A percentile compares a stretch with the other conserved stretches of the same genome.
Conservation (phyloP, 23 red algal genomes). For the Chondrus crispus region DNA sequence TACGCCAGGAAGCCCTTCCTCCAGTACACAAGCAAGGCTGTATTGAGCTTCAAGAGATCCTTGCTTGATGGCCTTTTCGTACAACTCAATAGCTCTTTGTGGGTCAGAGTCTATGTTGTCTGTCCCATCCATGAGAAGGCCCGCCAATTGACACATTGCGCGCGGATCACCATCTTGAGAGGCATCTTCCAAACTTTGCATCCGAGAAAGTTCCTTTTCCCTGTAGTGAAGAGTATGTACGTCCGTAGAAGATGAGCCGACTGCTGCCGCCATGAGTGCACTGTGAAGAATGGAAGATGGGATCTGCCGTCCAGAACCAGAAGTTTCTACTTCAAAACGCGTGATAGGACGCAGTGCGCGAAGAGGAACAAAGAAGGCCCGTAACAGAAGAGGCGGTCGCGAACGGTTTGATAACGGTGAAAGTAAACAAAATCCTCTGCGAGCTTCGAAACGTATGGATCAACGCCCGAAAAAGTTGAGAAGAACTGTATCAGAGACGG, state of each 20-base stretch:
- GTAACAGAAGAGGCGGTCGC: too few relatives aligned
- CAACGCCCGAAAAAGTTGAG: too few relatives aligned
- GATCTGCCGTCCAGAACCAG: too few relatives aligned
- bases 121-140: conserved; percentile 26
- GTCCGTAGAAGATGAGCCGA: not conserved
- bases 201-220: not conserved
- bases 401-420: too few relatives aligned
- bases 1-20: conserved; percentile 26
- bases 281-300: too few relatives aligned
- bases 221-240: not conserved
- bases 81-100: conserved; percentile 32
- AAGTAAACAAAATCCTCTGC: too few relatives aligned
- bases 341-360: too few relatives aligned
- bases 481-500: too few relatives aligned
- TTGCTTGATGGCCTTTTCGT: conserved; percentile 17
- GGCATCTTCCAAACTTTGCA: conserved; percentile 15
- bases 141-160: conserved; percentile 32
- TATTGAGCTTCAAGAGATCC: conserved; percentile 36
- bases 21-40: conserved; percentile 35
- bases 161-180: conserved; percentile 21
- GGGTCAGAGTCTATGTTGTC: not conserved
- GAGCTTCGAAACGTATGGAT: too few relatives aligned
- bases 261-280: not conserved
- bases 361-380: too few relatives aligned
- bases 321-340: too few relatives aligned